Evolutionary conservation across 805 yeast species (phyloP).

Genomic region (Zygotorulaspora danielsina): DNA sequence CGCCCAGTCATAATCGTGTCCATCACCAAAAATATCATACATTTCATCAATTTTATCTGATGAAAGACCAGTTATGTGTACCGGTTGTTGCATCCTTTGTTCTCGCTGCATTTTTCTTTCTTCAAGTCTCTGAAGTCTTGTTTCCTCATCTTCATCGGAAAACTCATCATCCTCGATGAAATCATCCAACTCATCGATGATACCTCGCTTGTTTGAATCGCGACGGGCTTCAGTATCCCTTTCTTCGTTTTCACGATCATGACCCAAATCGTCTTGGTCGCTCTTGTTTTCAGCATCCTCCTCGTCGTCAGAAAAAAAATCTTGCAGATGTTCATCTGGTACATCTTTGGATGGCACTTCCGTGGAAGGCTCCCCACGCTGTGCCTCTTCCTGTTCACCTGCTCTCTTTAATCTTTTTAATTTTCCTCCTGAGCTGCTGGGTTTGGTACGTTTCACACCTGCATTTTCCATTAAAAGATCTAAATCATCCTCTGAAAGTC

Average conservation of each 20-base stretch:
- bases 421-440: slow-evolving; percentile 37
- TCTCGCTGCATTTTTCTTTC: slow-evolving; percentile 36
- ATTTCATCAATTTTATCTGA: slow-evolving; percentile 89
- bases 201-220: slow-evolving; percentile 35
- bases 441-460: slow-evolving; percentile 55
- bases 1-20: slow-evolving; percentile 98
- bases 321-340: slow-evolving; percentile 34
- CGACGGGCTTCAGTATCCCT: slow-evolving; percentile 19
- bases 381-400: slow-evolving; percentile 39
- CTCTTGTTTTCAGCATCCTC: slow-evolving; percentile 29
- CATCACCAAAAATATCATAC: slow-evolving; percentile 94
- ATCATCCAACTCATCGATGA: slow-evolving; percentile 86
- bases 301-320: slow-evolving; percentile 42
- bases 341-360: slow-evolving; percentile 14
- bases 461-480: slow-evolving; percentile 88
- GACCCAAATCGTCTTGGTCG: slow-evolving; percentile 17
- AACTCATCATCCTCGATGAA: slow-evolving; percentile 96
- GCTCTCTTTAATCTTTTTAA: slow-evolving; percentile 85
- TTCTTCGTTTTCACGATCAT: slow-evolving; percentile 23
- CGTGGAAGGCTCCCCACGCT: slow-evolving; percentile 19
- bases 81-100: slow-evolving; percentile 48
- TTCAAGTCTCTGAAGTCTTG: slow-evolving; percentile 40
- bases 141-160: slow-evolving; percentile 70
- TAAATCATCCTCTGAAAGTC: slow-evolving; percentile 90
- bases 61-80: slow-evolving; percentile 61